These are phyloP conservation scores for Viola odorata DNA, from an alignment of 345 rosid species.

Conservation along the genomic window DNA sequence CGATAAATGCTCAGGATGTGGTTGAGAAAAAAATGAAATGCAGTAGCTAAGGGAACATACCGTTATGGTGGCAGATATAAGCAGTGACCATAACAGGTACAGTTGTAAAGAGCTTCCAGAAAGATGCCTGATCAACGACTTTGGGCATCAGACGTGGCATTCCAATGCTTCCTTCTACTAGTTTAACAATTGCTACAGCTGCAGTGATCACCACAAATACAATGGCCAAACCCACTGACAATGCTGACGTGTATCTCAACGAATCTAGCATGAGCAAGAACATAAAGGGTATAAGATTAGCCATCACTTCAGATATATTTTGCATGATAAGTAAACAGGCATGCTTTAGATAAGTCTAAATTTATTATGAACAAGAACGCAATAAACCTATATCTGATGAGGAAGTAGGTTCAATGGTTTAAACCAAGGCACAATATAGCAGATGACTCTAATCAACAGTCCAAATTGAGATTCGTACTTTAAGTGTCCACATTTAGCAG, in stretches of 20 bases:
- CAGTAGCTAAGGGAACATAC: slow-evolving; percentile 26
- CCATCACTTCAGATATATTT: background rate
- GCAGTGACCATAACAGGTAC: slow-evolving; percentile 60
- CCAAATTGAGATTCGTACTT: no score
- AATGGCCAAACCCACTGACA: slow-evolving; percentile 54
- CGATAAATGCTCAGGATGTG: background rate
- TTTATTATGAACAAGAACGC: no score
- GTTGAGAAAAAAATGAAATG: background rate
- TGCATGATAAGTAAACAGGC: no score
- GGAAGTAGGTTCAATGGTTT: no score
- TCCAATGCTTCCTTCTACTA: slow-evolving; percentile 37
- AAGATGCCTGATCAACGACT: slow-evolving; percentile 43
- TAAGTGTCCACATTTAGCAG: no score
- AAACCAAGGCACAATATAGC: background rate
- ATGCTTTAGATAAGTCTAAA: no score
- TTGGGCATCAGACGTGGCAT: slow-evolving; percentile 50
- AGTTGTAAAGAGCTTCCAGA: slow-evolving; percentile 65
- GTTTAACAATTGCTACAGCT: slow-evolving; percentile 37
- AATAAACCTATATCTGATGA: no score
- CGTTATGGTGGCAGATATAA: slow-evolving; percentile 62
- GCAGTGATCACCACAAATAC: slow-evolving; percentile 64
- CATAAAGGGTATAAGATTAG: background rate
- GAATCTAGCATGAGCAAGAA: slow-evolving; percentile 38
- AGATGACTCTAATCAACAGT: background rate
- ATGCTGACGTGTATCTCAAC: slow-evolving; percentile 58